Evolutionary conservation across 208 protist genomes (phyloP).

Genomic region (Trichomonas gallinae): DNA sequence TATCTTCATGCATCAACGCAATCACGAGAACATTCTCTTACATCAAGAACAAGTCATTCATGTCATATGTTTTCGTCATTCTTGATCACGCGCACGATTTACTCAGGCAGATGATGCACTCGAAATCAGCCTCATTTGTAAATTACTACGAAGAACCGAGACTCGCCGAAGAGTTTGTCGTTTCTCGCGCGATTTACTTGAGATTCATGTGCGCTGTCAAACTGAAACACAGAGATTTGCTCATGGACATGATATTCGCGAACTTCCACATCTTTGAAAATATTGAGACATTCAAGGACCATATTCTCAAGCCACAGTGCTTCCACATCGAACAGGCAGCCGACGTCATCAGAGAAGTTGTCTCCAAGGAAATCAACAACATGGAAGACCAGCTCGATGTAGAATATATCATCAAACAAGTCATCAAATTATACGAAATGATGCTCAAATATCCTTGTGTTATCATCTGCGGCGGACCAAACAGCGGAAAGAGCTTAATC

Average conservation of each 20-base stretch:
- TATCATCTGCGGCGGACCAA: background rate
- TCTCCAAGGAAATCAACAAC: background rate
- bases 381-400: background rate
- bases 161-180: background rate
- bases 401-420: background rate
- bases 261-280: background rate
- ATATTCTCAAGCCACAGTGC: background rate
- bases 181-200: background rate
- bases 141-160: background rate
- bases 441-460: background rate
- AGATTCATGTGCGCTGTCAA: background rate
- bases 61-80: background rate
- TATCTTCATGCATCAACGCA: background rate
- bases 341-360: background rate
- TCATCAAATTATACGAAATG: background rate
- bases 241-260: background rate
- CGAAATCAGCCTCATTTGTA: background rate
- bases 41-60: background rate
- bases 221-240: background rate
- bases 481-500: background rate
- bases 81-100: background rate
- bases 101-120: background rate
- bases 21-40: background rate
- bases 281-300: background rate
- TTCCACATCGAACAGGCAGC: background rate